Evolutionary conservation across 177 flowering plant species (phyloP).

Genomic region (Tripterygium wilfordii): DNA sequence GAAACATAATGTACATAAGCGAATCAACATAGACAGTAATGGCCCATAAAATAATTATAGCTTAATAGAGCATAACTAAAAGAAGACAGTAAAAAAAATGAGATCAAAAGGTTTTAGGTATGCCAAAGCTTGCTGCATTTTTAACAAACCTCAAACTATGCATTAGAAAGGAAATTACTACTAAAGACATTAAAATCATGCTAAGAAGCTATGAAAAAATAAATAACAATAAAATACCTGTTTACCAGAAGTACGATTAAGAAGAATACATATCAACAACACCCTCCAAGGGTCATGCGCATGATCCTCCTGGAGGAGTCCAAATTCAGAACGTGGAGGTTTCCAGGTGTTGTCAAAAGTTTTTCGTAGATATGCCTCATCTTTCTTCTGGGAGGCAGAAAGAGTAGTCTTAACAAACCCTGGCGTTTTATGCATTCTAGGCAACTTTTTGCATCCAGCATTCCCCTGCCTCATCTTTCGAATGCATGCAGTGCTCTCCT

Average conservation of each 20-base stretch:
- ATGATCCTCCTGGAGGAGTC: conserved; percentile 70
- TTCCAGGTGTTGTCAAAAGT: conserved; percentile 45
- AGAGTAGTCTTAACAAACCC: conserved; percentile 8
- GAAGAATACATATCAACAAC: conserved; percentile 74
- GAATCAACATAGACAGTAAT: too few species aligned
- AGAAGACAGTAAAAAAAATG: too few species aligned
- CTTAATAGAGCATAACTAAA: too few species aligned
- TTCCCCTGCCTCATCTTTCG: too few species aligned
- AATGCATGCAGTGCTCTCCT: too few species aligned
- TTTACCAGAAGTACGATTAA: conserved; percentile 57
- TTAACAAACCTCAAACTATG: neutral
- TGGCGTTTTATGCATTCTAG: neutral
- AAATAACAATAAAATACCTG: conserved; percentile 35
- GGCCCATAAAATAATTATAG: too few species aligned
- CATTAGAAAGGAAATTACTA: neutral
- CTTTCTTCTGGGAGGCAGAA: conserved; percentile 33
- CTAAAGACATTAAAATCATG: neutral
- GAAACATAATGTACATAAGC: too few species aligned
- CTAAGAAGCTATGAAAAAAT: neutral
- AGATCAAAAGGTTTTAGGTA: too few species aligned
- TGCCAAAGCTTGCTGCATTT: too few species aligned
- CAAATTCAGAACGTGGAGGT: conserved; percentile 50
- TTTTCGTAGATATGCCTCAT: conserved; percentile 57
- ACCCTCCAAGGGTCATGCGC: conserved; percentile 82
- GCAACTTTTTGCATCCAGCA: too few species aligned